Conservation (phyloP, 176 grass and related monocot species). For the Pontederia crassipes region DNA sequence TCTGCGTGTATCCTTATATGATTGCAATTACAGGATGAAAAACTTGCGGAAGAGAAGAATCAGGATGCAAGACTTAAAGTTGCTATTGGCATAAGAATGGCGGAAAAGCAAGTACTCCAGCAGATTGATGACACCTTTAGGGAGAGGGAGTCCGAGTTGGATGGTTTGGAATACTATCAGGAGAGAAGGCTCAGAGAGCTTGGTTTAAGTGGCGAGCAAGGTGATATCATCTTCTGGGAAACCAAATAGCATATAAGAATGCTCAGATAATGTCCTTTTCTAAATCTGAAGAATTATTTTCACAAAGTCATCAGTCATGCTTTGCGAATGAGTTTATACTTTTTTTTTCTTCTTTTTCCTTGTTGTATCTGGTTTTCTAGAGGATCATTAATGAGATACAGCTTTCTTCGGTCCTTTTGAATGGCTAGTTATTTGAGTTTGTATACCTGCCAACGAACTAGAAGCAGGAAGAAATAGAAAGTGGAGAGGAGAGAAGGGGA, state of each 20-base stretch:
- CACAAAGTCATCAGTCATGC: no score
- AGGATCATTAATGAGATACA: no score
- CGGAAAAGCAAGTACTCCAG: slow-evolving; percentile 81
- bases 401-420: no score
- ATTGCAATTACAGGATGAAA: slow-evolving; percentile 54
- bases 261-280: no score
- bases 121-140: slow-evolving; percentile 76
- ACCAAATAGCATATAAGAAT: not conserved
- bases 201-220: slow-evolving; percentile 68
- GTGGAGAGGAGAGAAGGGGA: no score
- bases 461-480: no score
- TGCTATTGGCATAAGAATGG: slow-evolving; percentile 48
- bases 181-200: slow-evolving; percentile 88
- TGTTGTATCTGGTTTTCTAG: no score
- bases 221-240: slow-evolving; percentile 99
- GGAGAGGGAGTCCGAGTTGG: slow-evolving; percentile 68
- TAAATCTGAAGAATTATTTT: no score
- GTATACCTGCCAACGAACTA: no score
- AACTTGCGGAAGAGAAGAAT: slow-evolving; percentile 37
- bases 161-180: slow-evolving; percentile 90
- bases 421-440: no score
- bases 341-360: no score
- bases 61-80: slow-evolving; percentile 46
- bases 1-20: not conserved
- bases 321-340: no score